These are phyloP conservation scores for Cymbomonas tetramitiformis DNA, from an alignment of 139 green algal genomes.

Conservation along the genomic window DNA sequence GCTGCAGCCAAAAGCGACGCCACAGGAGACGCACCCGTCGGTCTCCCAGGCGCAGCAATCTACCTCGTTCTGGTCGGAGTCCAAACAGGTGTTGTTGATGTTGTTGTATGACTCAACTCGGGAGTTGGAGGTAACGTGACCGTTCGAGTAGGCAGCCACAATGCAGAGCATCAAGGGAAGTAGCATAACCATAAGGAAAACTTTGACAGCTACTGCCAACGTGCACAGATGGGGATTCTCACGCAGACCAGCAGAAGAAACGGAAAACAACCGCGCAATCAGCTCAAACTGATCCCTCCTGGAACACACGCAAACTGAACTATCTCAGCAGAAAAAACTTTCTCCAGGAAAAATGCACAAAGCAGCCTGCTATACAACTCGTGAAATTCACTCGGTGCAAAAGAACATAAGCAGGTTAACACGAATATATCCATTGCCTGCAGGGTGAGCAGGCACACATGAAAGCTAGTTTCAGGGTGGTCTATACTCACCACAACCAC, in stretches of 20 bases:
- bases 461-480: too few relatives aligned
- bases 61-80: not conserved
- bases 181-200: not conserved
- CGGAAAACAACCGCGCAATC: constrained; percentile 3
- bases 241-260: not conserved
- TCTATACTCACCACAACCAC: too few relatives aligned
- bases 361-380: too few relatives aligned
- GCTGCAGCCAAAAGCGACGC: too few relatives aligned
- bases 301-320: too few relatives aligned
- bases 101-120: not conserved
- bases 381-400: too few relatives aligned
- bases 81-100: not conserved
- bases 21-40: too few relatives aligned
- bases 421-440: too few relatives aligned
- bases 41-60: constrained; percentile 2
- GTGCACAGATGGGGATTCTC: constrained; percentile 5
- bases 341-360: too few relatives aligned
- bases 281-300: constrained; percentile 10
- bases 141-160: not conserved
- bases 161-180: not conserved
- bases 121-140: not conserved
- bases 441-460: too few relatives aligned
- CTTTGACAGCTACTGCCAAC: not conserved
- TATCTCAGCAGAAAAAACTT: too few relatives aligned
- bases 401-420: too few relatives aligned